Evolutionary conservation across 1,284 basidiomycete species (phyloP), one percentile per base, ranked within the genome.

Genomic region (Apiotrichum akiyoshidainum): DNA sequence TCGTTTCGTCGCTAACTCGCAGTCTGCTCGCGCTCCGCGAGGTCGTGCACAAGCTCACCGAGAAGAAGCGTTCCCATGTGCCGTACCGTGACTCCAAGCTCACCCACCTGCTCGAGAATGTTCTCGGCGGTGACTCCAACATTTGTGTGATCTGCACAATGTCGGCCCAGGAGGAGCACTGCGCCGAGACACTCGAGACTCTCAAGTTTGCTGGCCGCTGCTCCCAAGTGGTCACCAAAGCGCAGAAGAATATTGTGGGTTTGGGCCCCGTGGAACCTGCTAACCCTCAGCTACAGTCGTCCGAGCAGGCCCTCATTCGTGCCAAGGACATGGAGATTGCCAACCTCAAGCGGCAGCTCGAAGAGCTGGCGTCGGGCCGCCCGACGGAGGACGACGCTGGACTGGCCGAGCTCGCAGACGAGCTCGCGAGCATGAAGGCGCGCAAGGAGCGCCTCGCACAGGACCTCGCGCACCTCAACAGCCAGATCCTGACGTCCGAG

Each of bases 121-220:
- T 82, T 0, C 72, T 84, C 7, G 80, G 79, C 4, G 83, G 83
- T 19, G 82, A 83, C 59, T 82, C 82, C 3, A 79, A 81, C 54
- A 80, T 84, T 52, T 82, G 82, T 17, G 82, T 84, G 26, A 80
- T 84, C 58, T 83, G 83, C 69, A 84, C 83, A 0, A 63, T 76
- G 65, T 76, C 75, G 0, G 72, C 68, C 3, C 80, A 81, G 48
- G 70, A 74, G 26, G 74, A 78, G 34, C 82, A 83, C 59, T 79
- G 79, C n/a, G 68, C 76, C 16, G 83, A 84, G 65, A 82, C 81
- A 7, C 72, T 84, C 13, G 80, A 80, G 19, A 84, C 83, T 9
- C 71, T 84, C 51, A 83, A 83, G 63, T 84, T 84, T 60, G 83
- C 83, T 16, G 78, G 79, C 9, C 67, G 82, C 19, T 83, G 81